These are phyloP conservation scores for Maudiozyma pseudohumilis DNA, from an alignment of 805 yeast species.

Conservation along the genomic window DNA sequence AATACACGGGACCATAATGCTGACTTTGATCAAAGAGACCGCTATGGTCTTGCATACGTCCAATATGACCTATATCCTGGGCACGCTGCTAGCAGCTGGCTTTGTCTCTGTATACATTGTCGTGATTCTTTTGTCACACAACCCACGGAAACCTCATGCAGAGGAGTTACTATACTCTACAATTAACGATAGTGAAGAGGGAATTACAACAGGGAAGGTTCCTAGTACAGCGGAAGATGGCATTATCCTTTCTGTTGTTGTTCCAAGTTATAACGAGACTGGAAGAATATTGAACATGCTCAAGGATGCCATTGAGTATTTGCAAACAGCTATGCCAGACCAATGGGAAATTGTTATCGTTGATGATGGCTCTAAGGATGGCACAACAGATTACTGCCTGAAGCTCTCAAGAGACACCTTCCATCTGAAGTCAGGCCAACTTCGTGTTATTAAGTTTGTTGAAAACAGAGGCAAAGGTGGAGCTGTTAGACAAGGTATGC, in stretches of 20 bases:
- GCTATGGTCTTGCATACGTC: background rate
- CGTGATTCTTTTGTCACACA: constrained; percentile 46
- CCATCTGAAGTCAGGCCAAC: constrained; percentile 42
- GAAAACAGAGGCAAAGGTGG: constrained; percentile 92
- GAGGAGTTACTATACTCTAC: constrained; percentile 49
- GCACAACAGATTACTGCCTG: constrained; percentile 65
- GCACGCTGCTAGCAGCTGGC: constrained; percentile 4
- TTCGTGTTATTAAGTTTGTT: constrained; percentile 62
- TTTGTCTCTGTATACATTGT: constrained; percentile 29
- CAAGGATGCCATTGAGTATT: constrained; percentile 51
- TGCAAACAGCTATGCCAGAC: constrained; percentile 31
- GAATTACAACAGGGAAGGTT: constrained; percentile 26
- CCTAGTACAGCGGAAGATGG: constrained; percentile 25
- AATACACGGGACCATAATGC: background rate
- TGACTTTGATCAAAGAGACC: constrained; percentile 1
- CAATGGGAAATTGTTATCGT: constrained; percentile 65
- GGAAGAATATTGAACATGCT: constrained; percentile 61
- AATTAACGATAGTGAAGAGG: constrained; percentile 29
- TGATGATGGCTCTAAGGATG: constrained; percentile 87
- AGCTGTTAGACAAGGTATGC: constrained; percentile 90
- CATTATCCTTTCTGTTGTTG: constrained; percentile 61
- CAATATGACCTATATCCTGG: background rate
- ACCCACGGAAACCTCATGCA: constrained; percentile 45
- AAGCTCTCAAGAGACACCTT: constrained; percentile 39
- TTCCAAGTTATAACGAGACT: constrained; percentile 92